Percentiles rank a stretch among this genome's conserved stretches.
phyloP scores from a whole-genome alignment of 441 rosid species.

The Syzygium malaccense region DNA sequence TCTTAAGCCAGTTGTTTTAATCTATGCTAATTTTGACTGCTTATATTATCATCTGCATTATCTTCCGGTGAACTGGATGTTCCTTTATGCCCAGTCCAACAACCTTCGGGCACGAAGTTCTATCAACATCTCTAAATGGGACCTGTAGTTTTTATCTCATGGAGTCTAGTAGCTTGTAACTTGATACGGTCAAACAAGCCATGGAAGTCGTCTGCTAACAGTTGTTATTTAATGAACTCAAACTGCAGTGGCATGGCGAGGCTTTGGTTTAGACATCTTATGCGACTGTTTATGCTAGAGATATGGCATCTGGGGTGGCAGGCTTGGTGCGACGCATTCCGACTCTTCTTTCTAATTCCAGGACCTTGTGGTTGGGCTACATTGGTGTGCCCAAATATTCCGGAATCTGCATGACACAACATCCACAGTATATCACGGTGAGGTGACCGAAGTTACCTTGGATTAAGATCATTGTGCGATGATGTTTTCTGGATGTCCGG shows the following conservation, averaged over 20 bases:
- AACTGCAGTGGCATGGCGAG: neutral
- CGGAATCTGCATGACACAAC: slow-evolving; percentile 83
- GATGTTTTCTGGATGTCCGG: neutral
- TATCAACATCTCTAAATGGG: neutral
- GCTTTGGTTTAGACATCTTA: neutral
- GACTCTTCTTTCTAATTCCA: slow-evolving; percentile 12
- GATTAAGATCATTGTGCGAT: neutral
- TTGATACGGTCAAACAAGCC: neutral
- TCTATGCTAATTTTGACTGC: neutral
- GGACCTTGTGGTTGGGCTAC: slow-evolving; percentile 92
- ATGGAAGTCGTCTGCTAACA: neutral
- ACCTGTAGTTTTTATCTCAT: neutral
- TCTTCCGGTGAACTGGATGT: neutral
- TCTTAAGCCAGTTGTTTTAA: neutral
- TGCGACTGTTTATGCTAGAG: neutral
- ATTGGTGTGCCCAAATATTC: slow-evolving; percentile 96
- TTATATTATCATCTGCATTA: neutral
- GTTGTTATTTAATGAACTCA: neutral
- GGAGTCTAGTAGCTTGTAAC: neutral
- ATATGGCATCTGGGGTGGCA: neutral
- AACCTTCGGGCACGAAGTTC: neutral
- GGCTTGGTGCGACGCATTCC: neutral
- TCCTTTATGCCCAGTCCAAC: neutral
- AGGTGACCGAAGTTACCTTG: slow-evolving; percentile 32
- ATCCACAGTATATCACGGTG: slow-evolving; percentile 89